Evolutionary conservation across 495 filamentous ascomycete species (phyloP).

Genomic region (Aspergillus affinis): DNA sequence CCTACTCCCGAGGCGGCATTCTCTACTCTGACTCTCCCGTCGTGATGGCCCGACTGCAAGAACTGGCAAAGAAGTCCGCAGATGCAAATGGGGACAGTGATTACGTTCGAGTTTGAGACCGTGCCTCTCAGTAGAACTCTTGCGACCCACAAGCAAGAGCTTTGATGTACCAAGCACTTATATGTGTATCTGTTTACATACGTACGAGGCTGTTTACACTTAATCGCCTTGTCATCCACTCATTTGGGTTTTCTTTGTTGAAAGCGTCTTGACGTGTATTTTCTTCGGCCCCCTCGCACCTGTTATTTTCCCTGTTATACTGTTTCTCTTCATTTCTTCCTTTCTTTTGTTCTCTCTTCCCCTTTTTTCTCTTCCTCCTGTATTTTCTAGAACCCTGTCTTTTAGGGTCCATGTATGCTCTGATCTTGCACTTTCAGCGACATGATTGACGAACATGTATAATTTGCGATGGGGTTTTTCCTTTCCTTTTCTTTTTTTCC

Average conservation of each 20-base stretch:
- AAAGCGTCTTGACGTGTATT: background rate
- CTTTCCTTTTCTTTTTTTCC: background rate
- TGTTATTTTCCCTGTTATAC: background rate
- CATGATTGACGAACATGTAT: background rate
- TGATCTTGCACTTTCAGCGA: constrained; percentile 1
- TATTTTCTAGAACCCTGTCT: constrained; percentile 4
- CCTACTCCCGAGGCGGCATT: constrained; percentile 52
- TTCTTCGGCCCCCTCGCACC: background rate
- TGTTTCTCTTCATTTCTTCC: background rate
- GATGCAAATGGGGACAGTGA: constrained; percentile 16
- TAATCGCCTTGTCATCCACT: background rate
- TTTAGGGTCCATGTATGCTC: background rate
- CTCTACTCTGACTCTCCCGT: constrained; percentile 56
- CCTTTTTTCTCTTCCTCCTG: background rate
- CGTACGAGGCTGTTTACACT: background rate
- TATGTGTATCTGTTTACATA: background rate
- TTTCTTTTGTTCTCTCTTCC: background rate
- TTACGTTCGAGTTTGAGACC: background rate
- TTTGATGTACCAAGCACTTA: background rate
- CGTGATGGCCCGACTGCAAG: constrained; percentile 49
- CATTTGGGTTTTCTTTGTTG: background rate
- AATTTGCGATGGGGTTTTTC: background rate
- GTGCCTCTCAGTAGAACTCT: background rate
- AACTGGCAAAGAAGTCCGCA: constrained; percentile 43
- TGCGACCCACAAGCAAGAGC: background rate